phyloP scores from a whole-genome alignment of 768 basidiomycete genomes.

The Sarcodon aspratus region DNA sequence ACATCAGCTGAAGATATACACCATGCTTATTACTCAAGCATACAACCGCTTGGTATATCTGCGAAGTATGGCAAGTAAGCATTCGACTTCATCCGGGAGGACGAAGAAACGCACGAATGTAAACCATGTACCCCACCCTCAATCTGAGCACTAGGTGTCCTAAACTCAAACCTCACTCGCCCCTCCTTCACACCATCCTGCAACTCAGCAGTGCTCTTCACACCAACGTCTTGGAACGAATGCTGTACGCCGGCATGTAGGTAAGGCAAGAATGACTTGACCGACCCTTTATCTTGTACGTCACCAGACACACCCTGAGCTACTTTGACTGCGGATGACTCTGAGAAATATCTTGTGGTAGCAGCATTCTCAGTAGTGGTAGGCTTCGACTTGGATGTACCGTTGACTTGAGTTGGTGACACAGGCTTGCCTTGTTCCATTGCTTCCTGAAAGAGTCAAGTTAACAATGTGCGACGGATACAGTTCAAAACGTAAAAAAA shows the following conservation, averaged over 20 bases:
- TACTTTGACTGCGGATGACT: conserved; percentile 87
- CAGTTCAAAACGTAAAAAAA: conserved; percentile 1
- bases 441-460: conserved; percentile 39
- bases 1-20: too few relatives aligned
- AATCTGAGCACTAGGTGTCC: conserved; percentile 90
- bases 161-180: conserved; percentile 76
- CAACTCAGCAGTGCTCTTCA: conserved; percentile 54
- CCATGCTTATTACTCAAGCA: conserved; percentile 16
- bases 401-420: conserved; percentile 17
- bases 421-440: conserved; percentile 69
- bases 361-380: conserved; percentile 79
- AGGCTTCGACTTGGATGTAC: conserved; percentile 30
- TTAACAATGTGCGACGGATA: conserved; percentile 4
- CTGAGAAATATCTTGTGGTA: conserved; percentile 92
- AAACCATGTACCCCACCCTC: conserved; percentile 95
- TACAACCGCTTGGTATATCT: conserved; percentile 52
- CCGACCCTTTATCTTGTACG: conserved; percentile 94
- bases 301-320: conserved; percentile 95
- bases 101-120: conserved; percentile 58
- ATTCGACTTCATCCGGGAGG: background rate
- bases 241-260: conserved; percentile 78
- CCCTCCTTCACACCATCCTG: conserved; percentile 55
- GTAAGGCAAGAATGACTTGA: conserved; percentile 87
- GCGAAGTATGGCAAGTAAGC: conserved; percentile 1
- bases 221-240: conserved; percentile 89